Evolutionary conservation across 1,139 yeast species (phyloP).

Genomic region (Blastobotrys apis): DNA sequence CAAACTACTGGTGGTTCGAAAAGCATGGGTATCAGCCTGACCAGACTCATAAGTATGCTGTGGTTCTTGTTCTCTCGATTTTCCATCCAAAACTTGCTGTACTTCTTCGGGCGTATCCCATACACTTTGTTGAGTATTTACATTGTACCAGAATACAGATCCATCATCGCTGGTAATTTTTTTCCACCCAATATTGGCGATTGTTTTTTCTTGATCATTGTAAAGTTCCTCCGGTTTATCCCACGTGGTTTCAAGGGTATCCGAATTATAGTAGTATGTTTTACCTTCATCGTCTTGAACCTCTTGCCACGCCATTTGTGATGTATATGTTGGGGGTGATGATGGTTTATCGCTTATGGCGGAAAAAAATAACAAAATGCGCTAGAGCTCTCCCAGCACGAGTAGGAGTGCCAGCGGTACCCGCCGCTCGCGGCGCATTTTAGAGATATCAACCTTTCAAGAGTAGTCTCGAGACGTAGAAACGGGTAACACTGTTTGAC

Average conservation of each 20-base stretch:
- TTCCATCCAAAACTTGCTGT: conserved; percentile 14
- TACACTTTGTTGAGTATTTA: conserved; percentile 59
- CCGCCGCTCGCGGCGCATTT: too few species aligned
- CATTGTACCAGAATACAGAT: conserved; percentile 65
- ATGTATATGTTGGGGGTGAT: not conserved
- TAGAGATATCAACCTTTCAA: too few species aligned
- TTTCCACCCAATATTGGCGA: conserved; percentile 53
- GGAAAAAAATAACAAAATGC: too few species aligned
- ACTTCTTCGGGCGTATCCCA: conserved; percentile 70
- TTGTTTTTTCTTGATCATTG: conserved; percentile 35
- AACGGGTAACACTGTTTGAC: too few species aligned
- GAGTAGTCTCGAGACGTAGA: too few species aligned
- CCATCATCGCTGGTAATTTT: conserved; percentile 65
- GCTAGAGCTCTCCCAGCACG: too few species aligned
- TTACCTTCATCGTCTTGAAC: conserved; percentile 62
- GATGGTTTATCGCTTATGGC: too few species aligned
- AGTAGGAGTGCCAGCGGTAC: too few species aligned
- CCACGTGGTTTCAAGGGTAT: conserved; percentile 75
- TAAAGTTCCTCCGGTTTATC: conserved; percentile 60
- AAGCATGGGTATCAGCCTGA: not conserved
- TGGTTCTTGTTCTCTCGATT: not conserved
- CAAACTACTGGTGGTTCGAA: conserved; percentile 3
- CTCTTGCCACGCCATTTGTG: conserved; percentile 52
- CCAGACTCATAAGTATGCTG: not conserved
- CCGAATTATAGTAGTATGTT: conserved; percentile 63